Evolutionary conservation across 1,139 yeast genomes (phyloP), one percentile per base, ranked within the genome.

Genomic region (Sugiyamaella sp.): DNA sequence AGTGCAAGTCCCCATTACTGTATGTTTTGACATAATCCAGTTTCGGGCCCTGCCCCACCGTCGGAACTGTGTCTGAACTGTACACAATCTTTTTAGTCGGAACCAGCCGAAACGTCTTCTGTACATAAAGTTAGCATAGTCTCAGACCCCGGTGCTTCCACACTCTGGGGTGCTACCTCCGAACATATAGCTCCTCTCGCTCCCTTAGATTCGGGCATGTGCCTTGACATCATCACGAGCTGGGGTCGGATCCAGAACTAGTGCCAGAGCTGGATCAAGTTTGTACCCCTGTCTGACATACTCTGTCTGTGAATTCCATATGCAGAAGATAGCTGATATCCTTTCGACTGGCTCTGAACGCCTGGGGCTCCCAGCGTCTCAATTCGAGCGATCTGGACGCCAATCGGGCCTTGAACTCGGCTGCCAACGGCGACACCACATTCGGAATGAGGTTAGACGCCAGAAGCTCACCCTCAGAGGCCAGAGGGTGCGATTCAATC

Each of bases 11-110:
- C 16, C 67, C 66, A 35, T 62, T 59, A 14, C 61, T 60, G 61
- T 73, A 75, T 2, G 61, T 60, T 55, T 74, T 62, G 59, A 70
- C 68, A 53, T 65, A 68, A 25, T 65, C 63, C 59, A 71, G 10
- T 20, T 32, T 44, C 2, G 48, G 48, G 17, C 41, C 48, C 25
- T 44, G 48, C 10, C 40, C 20, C 14, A 21, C 48, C 3, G 48
- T 40, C 21, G 41, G 48, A 12, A 27, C 12, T 2, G 38, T 6
- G 12, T 27, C 43, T 27, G 50, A 46, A 5, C 20, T 39, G 27
- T 46, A 38, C 2, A 40, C 37, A 1, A 46, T 21, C 12, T 17
- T 53, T 33, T 46, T 54, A 25, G 24, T 47, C 16, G 54, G 51
- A 10, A 50, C 52, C 21, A 55, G 54, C 22, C 32, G 46, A 41